Conservation (phyloP, 2,329 filamentous ascomycete species). For the Aureobasidium leucospermi region DNA sequence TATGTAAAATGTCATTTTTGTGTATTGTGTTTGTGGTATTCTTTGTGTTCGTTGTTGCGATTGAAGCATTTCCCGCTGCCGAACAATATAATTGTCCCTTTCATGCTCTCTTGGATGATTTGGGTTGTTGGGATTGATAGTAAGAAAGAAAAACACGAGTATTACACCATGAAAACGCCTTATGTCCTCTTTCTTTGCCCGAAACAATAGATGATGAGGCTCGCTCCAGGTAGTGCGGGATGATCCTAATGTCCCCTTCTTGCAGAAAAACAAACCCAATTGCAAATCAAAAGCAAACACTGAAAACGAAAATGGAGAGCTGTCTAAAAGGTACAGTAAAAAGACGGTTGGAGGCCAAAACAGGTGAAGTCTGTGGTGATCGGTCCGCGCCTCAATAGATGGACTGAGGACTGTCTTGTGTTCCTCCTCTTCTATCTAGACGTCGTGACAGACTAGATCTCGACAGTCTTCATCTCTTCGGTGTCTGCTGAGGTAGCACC, state of each 20-base stretch:
- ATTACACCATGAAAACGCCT: background rate
- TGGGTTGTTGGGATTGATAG: too few species aligned
- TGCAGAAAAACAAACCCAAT: background rate
- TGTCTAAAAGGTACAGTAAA: slow-evolving; percentile 3
- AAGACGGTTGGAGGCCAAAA: background rate
- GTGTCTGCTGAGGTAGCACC: slow-evolving; percentile 15
- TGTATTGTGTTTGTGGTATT: too few species aligned
- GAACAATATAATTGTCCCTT: too few species aligned
- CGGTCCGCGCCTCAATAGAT: background rate
- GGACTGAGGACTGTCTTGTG: background rate
- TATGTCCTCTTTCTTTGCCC: background rate
- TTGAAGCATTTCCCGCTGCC: too few species aligned
- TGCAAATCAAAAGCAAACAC: background rate
- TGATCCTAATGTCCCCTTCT: background rate
- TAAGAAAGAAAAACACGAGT: background rate
- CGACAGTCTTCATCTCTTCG: slow-evolving; percentile 42
- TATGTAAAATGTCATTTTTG: too few species aligned
- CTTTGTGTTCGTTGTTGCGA: too few species aligned
- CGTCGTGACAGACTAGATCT: slow-evolving; percentile 27
- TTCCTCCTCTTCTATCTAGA: background rate
- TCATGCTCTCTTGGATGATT: too few species aligned
- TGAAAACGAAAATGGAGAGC: background rate
- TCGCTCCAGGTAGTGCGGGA: background rate
- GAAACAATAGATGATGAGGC: background rate
- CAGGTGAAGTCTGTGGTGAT: background rate